Base-by-base conservation (phyloP, 768 basidiomycete species). In the Suillus paluster region DNA sequence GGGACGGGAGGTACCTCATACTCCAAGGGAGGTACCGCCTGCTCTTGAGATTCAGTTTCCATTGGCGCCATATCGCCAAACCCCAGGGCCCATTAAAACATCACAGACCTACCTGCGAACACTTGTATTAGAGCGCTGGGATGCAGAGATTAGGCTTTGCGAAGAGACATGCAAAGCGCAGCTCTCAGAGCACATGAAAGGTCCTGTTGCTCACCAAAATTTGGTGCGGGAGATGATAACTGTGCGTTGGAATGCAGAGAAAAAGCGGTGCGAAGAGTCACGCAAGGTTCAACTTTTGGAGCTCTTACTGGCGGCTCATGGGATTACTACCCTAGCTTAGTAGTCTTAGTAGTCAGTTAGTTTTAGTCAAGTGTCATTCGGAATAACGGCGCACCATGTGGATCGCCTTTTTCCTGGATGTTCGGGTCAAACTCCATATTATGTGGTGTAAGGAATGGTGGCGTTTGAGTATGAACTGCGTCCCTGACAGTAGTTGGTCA, bases 361-460 rank as follows among this genome's bases (percentile, higher is more conserved):
- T 30, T 30, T 30, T 30, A 30, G 30, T 30, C 30, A 30, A 30
- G 30, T 30, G 30, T 30, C 30, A 30, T 30, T 30, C 30, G 6
- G 30, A 30, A 30, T 30, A 74, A 71, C 50, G 30, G 30, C 30
- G 30, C 30, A 30, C 30, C 30, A 30, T 30, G 30, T 30, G 30
- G 30, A 30, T 30, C 30, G 30, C 30, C 30, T 30, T 30, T 30
- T 30, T 30, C 30, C 3, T 3, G 3, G 30, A 30, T 30, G 30
- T 30, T 30, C 30, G 30, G 30, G 30, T 30, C 30, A 30, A 30
- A 3, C 42, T 44, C 42, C 42, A 44, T 45, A 45, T 45, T 44
- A 3, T 30, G 30, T 30, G 30, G 30, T 6, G 30, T 30, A 30
- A 30, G 30, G 30, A 30, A 30, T 30, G 30, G 30, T 30, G 30